These are phyloP conservation scores for Strobilomyces echinocephalus DNA, from an alignment of 768 basidiomycete species.

Conservation along the genomic window DNA sequence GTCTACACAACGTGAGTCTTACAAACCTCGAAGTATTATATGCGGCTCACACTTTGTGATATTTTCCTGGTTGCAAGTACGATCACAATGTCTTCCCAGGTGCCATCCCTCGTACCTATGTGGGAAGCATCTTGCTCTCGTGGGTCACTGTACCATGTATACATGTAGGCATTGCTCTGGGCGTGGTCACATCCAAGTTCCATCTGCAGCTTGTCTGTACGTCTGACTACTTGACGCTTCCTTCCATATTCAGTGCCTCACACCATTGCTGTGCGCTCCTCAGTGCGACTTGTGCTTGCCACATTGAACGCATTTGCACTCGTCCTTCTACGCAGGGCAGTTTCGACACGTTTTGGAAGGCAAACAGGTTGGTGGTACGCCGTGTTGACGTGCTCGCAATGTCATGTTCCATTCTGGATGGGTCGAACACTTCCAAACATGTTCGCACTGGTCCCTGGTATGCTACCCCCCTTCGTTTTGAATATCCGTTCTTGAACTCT, in stretches of 20 bases:
- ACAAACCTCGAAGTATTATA: not conserved
- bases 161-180: constrained; percentile 36
- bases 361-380: constrained; percentile 54
- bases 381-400: constrained; percentile 74
- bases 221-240: constrained; percentile 19
- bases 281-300: constrained; percentile 75
- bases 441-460: constrained; percentile 80
- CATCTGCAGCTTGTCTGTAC: constrained; percentile 68
- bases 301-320: constrained; percentile 59
- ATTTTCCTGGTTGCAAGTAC: constrained; percentile 46
- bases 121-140: constrained; percentile 70
- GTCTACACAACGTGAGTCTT: constrained; percentile 46
- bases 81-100: constrained; percentile 90
- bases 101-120: constrained; percentile 82
- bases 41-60: constrained; percentile 4
- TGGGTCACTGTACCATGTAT: constrained; percentile 50
- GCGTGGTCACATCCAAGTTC: constrained; percentile 50
- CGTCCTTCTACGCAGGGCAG: constrained; percentile 56
- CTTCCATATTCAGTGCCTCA: not conserved
- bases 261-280: not conserved
- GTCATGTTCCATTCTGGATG: constrained; percentile 92
- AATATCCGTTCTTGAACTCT: not conserved
- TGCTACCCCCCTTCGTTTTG: constrained; percentile 4
- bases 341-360: constrained; percentile 60
- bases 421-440: constrained; percentile 92